Conservation (phyloP, 2,329 filamentous ascomycete genomes). For the Laburnicola sp. region DNA sequence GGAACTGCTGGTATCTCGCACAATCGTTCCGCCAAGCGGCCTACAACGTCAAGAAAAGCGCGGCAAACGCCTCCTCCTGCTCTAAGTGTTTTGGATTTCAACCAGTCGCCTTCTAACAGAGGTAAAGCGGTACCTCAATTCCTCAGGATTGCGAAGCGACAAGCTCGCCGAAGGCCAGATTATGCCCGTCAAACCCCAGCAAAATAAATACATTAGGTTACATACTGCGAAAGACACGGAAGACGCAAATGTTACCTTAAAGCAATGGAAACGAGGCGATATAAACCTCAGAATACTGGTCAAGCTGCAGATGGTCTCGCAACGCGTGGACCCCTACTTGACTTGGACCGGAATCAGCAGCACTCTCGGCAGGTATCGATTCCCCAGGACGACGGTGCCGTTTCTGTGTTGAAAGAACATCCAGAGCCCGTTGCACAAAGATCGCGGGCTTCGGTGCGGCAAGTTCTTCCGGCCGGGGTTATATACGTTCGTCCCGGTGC, state of each 20-base stretch:
- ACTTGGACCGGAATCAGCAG: conserved; percentile 27
- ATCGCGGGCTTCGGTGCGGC: neutral
- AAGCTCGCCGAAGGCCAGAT: conserved; percentile 53
- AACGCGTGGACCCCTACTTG: conserved; percentile 20
- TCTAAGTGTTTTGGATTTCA: conserved; percentile 58
- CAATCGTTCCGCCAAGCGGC: conserved; percentile 10
- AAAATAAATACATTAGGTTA: conserved; percentile 56
- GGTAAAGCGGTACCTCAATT: conserved; percentile 54
- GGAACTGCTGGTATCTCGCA: neutral
- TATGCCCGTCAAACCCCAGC: conserved; percentile 56
- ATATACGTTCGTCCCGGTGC: neutral
- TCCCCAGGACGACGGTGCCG: neutral
- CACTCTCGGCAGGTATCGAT: neutral
- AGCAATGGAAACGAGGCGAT: conserved; percentile 56
- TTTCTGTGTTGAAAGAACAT: neutral
- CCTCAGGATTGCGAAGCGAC: conserved; percentile 58
- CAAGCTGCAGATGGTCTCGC: neutral
- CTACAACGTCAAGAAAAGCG: conserved; percentile 15
- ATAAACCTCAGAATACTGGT: conserved; percentile 25
- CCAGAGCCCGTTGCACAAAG: neutral
- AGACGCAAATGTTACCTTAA: conserved; percentile 56
- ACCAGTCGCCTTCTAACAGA: conserved; percentile 33
- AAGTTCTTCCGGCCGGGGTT: conserved; percentile 10
- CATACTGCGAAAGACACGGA: conserved; percentile 57
- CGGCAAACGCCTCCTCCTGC: conserved; percentile 24